Conservation (phyloP, 306 rosid genomes). For the Heteromeles arbutifolia region DNA sequence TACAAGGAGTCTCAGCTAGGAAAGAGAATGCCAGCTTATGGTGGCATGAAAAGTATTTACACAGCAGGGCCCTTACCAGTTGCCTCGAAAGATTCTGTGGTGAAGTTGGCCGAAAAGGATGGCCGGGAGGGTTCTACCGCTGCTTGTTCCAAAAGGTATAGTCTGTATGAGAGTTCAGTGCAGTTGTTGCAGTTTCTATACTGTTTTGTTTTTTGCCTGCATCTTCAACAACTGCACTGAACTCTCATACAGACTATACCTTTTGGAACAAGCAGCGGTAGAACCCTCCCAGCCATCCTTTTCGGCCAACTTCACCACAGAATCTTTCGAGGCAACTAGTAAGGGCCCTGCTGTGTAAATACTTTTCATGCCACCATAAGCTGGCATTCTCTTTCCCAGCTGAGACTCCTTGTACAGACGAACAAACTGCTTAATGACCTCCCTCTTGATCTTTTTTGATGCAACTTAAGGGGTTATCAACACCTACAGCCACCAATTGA, state of each 20-base stretch:
- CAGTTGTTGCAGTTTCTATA: too few species aligned
- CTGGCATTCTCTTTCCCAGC: conserved; percentile 31
- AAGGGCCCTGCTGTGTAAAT: conserved; percentile 44
- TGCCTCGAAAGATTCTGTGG: too few species aligned
- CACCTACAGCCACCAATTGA: conserved; percentile 32
- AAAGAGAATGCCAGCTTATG: too few species aligned
- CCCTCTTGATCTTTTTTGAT: conserved; percentile 36
- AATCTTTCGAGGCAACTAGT: conserved; percentile 49
- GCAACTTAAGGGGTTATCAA: conserved; percentile 45
- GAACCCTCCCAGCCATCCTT: neutral
- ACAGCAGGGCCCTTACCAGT: too few species aligned
- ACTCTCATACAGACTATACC: conserved; percentile 15
- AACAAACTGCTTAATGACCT: conserved; percentile 16
- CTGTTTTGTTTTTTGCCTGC: too few species aligned
- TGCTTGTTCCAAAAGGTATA: too few species aligned
- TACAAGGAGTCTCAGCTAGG: too few species aligned
- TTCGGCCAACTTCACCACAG: conserved; percentile 31
- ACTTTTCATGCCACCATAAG: conserved; percentile 60
- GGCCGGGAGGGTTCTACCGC: too few species aligned
- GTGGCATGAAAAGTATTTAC: too few species aligned
- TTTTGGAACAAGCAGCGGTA: conserved; percentile 16
- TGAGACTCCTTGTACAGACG: neutral
- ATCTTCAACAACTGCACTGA: neutral
- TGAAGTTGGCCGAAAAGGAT: too few species aligned
- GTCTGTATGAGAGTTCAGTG: too few species aligned